Conservation (phyloP, 768 basidiomycete genomes). For the Hydnomerulius pinastri region DNA sequence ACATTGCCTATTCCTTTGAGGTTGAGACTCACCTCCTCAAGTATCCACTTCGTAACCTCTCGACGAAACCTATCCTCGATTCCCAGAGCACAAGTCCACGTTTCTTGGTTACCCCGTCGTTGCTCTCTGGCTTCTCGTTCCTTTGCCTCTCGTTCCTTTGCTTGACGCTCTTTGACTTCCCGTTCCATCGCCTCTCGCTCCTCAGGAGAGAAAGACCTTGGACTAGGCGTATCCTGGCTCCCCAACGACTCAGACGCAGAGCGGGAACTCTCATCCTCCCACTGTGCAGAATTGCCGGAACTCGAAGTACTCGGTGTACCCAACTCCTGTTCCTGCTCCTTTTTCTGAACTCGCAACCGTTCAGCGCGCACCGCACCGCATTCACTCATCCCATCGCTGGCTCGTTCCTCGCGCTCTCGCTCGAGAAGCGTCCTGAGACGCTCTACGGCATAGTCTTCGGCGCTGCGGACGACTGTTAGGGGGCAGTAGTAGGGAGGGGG, state of each 20-base stretch:
- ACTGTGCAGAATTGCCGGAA: slow-evolving; percentile 9
- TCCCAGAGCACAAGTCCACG: slow-evolving; percentile 25
- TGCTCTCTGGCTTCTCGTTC: too few relatives aligned
- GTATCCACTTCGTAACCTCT: slow-evolving; percentile 45
- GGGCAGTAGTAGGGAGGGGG: slow-evolving; percentile 43
- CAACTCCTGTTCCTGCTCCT: too few relatives aligned
- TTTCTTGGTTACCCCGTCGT: not conserved
- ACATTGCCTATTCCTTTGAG: not conserved
- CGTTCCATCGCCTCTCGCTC: too few relatives aligned
- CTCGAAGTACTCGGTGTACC: slow-evolving; percentile 9
- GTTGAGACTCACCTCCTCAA: slow-evolving; percentile 38
- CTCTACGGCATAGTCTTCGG: slow-evolving; percentile 45
- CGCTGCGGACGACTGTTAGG: slow-evolving; percentile 25
- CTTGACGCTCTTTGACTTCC: too few relatives aligned
- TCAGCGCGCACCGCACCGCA: slow-evolving; percentile 12
- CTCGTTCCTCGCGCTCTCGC: slow-evolving; percentile 41
- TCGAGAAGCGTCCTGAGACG: slow-evolving; percentile 43
- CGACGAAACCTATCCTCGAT: slow-evolving; percentile 38
- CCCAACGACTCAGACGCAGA: slow-evolving; percentile 24
- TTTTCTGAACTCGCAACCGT: not conserved
- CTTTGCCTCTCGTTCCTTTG: too few relatives aligned
- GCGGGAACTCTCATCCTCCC: slow-evolving; percentile 19
- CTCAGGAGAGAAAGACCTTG: not conserved
- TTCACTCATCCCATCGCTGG: slow-evolving; percentile 33
- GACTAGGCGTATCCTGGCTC: not conserved